phyloP scores from a whole-genome alignment of 1,139 yeast genomes.

The Diutina sp. region DNA sequence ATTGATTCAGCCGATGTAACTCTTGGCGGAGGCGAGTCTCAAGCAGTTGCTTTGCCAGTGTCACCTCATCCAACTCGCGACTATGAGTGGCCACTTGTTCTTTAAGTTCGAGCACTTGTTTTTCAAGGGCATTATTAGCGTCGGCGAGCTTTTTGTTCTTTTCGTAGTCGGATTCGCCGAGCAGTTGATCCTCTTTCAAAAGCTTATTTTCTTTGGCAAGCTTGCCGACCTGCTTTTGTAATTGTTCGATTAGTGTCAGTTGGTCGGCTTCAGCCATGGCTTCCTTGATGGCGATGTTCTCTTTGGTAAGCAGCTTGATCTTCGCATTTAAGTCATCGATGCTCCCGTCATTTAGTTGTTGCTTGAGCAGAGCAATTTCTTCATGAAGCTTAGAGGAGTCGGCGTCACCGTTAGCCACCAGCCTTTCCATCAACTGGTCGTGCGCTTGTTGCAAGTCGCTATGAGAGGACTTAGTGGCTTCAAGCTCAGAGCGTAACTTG shows the following conservation, averaged over 20 bases:
- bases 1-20: background rate
- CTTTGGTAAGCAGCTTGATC: slow-evolving; percentile 1
- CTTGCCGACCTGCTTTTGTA: slow-evolving; percentile 1
- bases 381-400: background rate
- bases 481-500: background rate
- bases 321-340: background rate
- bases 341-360: background rate
- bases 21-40: background rate
- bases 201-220: slow-evolving; percentile 1
- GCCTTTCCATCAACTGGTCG: background rate
- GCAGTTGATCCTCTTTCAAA: background rate
- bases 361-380: background rate
- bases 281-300: slow-evolving; percentile 2
- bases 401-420: background rate
- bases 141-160: slow-evolving; percentile 32
- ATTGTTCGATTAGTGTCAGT: slow-evolving; percentile 1
- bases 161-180: slow-evolving; percentile 9
- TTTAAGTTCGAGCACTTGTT: background rate
- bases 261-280: slow-evolving; percentile 2
- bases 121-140: slow-evolving; percentile 16
- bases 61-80: background rate
- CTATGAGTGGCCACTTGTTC: background rate
- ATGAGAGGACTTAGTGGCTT: background rate
- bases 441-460: background rate
- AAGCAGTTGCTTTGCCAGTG: background rate